Conservation (phyloP, 2,329 filamentous ascomycete genomes). For the Fusarium sterilihyphosum region DNA sequence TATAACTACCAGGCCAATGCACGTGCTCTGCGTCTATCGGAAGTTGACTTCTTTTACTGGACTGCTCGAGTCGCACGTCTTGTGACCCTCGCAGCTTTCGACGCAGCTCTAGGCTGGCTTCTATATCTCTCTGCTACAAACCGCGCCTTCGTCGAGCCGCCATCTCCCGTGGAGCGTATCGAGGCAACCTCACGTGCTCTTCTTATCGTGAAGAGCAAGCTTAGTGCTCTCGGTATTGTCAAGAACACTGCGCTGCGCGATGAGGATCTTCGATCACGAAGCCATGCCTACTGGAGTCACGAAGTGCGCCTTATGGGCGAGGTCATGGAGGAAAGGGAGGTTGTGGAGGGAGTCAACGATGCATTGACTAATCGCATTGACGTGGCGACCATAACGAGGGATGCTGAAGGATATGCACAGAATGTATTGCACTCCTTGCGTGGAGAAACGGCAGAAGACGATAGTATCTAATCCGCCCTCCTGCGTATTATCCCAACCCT, state of each 20-base stretch:
- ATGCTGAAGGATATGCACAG: slow-evolving; percentile 70
- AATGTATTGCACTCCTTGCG: slow-evolving; percentile 52
- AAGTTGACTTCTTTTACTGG: slow-evolving; percentile 80
- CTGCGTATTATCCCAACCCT: slow-evolving; percentile 38
- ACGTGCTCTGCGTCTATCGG: slow-evolving; percentile 66
- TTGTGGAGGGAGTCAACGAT: slow-evolving; percentile 75
- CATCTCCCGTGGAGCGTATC: slow-evolving; percentile 71
- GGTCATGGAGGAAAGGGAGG: slow-evolving; percentile 82
- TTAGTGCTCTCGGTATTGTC: slow-evolving; percentile 78
- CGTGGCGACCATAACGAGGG: slow-evolving; percentile 66
- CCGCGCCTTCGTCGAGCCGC: slow-evolving; percentile 75
- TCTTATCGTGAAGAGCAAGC: slow-evolving; percentile 68
- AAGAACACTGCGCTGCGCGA: slow-evolving; percentile 84
- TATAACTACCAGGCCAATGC: slow-evolving; percentile 75
- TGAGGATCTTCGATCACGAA: slow-evolving; percentile 71
- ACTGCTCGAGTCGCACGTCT: slow-evolving; percentile 70
- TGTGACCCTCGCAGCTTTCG: slow-evolving; percentile 70
- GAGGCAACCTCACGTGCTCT: slow-evolving; percentile 67
- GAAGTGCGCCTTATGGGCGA: slow-evolving; percentile 78
- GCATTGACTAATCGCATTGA: slow-evolving; percentile 73
- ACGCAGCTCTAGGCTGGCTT: slow-evolving; percentile 69
- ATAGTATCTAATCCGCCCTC: slow-evolving; percentile 17
- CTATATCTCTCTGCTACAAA: slow-evolving; percentile 84
- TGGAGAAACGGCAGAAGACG: slow-evolving; percentile 30
- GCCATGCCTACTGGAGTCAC: slow-evolving; percentile 81